These are phyloP conservation scores for Syzygium aqueum DNA, from an alignment of 345 rosid genomes.

Conservation along the genomic window DNA sequence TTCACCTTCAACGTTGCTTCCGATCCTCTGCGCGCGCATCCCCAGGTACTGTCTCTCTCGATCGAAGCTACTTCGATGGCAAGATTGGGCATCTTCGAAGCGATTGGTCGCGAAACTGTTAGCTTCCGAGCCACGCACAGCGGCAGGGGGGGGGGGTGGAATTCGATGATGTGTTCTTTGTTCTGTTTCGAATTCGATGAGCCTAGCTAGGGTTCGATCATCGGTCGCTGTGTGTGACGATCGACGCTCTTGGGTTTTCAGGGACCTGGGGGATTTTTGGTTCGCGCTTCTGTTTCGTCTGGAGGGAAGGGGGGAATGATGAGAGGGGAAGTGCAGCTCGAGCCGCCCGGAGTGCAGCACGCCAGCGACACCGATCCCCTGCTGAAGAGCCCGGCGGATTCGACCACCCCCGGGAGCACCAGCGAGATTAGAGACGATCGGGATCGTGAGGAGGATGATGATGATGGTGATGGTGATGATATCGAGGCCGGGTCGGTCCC, in stretches of 20 bases:
- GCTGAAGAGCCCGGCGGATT: slow-evolving; percentile 23
- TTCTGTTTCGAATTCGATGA: neutral
- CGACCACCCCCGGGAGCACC: slow-evolving; percentile 21
- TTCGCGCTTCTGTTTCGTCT: too few species aligned
- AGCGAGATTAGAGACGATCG: slow-evolving; percentile 36
- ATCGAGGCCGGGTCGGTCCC: slow-evolving; percentile 60
- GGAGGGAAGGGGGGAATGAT: neutral
- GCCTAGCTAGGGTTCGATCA: neutral
- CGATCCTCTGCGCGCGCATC: neutral
- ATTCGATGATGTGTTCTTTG: neutral
- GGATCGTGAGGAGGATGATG: neutral
- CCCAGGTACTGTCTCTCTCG: neutral
- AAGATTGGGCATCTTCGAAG: neutral
- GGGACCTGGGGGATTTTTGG: neutral
- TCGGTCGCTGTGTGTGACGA: neutral
- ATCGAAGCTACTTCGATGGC: neutral
- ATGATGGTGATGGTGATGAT: slow-evolving; percentile 25
- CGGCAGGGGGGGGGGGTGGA: neutral
- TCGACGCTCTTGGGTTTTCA: neutral
- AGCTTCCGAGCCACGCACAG: neutral
- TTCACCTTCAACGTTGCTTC: neutral
- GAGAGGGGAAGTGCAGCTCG: slow-evolving; percentile 68
- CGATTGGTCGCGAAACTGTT: neutral
- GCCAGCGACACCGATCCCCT: slow-evolving; percentile 74
- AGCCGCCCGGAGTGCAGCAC: slow-evolving; percentile 26